Evolutionary conservation across 345 rosid genomes (phyloP).

Genomic region (Erucastrum elatum): DNA sequence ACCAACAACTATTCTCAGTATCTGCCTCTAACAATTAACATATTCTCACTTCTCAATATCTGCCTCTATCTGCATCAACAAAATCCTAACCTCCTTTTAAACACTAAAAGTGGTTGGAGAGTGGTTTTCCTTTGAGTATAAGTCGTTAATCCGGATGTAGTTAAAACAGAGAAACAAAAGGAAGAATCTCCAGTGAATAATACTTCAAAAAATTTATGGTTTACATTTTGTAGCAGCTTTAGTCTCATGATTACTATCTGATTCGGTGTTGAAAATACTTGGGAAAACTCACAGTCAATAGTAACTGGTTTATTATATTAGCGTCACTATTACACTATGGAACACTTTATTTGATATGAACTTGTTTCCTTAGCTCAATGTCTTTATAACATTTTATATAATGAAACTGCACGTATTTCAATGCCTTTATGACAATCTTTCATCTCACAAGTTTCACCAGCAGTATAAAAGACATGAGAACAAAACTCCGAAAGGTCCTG

Average conservation of each 20-base stretch:
- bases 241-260: too few species aligned
- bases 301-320: neutral
- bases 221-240: neutral
- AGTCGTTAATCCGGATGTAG: too few species aligned
- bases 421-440: conserved; percentile 39
- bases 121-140: conserved; percentile 79
- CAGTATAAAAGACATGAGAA: conserved; percentile 4
- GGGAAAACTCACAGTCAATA: neutral
- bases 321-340: neutral
- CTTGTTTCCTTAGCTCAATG: conserved; percentile 8
- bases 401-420: conserved; percentile 32
- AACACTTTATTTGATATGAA: conserved; percentile 3
- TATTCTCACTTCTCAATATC: neutral
- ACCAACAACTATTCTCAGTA: neutral
- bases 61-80: neutral
- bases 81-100: conserved; percentile 72
- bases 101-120: conserved; percentile 69
- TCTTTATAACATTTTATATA: neutral
- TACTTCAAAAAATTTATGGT: too few species aligned
- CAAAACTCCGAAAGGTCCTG: neutral
- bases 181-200: too few species aligned
- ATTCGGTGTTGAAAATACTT: neutral
- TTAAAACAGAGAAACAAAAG: too few species aligned
- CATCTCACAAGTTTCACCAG: conserved; percentile 6
- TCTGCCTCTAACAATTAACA: neutral